Percentiles rank a stretch among this genome's conserved stretches.
phyloP scores from a whole-genome alignment of 2,329 filamentous ascomycete genomes.

The Magnaporthiopsis incrustans region DNA sequence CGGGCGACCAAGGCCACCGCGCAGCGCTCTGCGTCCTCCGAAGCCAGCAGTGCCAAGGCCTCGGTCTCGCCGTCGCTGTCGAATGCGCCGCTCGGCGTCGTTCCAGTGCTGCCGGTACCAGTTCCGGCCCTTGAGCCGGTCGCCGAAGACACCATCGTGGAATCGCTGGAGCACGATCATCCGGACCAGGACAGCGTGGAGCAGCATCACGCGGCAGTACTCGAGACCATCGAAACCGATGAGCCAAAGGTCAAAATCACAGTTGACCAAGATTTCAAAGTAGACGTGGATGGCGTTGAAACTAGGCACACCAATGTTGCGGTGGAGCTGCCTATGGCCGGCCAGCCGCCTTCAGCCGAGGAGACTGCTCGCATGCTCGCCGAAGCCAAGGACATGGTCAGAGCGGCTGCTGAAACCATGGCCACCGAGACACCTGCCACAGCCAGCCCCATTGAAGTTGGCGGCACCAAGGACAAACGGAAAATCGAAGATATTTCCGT shows the following conservation, averaged over 20 bases:
- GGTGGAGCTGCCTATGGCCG: slow-evolving; percentile 63
- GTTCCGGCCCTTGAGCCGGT: slow-evolving; percentile 18
- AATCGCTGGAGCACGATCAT: slow-evolving; percentile 19
- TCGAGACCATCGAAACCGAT: slow-evolving; percentile 38
- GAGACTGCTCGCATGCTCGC: slow-evolving; percentile 78
- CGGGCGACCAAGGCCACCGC: slow-evolving; percentile 34
- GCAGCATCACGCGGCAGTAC: slow-evolving; percentile 38
- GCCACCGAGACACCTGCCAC: slow-evolving; percentile 22
- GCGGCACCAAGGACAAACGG: slow-evolving; percentile 55
- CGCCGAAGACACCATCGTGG: slow-evolving; percentile 7
- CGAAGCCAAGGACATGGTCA: slow-evolving; percentile 82
- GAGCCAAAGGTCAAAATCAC: slow-evolving; percentile 57
- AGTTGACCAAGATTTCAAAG: slow-evolving; percentile 56
- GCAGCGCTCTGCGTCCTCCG: slow-evolving; percentile 31
- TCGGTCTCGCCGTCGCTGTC: slow-evolving; percentile 16
- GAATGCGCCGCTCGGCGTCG: background rate
- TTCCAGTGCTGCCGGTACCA: slow-evolving; percentile 12
- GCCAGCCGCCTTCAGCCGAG: slow-evolving; percentile 64
- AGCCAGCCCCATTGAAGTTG: slow-evolving; percentile 11
- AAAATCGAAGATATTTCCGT: slow-evolving; percentile 65
- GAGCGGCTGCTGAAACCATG: slow-evolving; percentile 44
- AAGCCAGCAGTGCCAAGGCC: slow-evolving; percentile 19
- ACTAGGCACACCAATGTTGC: slow-evolving; percentile 66
- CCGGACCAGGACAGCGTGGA: slow-evolving; percentile 36
- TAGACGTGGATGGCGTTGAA: slow-evolving; percentile 49